phyloP scores from a whole-genome alignment of 164 flowering plant genomes.

The Stephania yunnanensis region DNA sequence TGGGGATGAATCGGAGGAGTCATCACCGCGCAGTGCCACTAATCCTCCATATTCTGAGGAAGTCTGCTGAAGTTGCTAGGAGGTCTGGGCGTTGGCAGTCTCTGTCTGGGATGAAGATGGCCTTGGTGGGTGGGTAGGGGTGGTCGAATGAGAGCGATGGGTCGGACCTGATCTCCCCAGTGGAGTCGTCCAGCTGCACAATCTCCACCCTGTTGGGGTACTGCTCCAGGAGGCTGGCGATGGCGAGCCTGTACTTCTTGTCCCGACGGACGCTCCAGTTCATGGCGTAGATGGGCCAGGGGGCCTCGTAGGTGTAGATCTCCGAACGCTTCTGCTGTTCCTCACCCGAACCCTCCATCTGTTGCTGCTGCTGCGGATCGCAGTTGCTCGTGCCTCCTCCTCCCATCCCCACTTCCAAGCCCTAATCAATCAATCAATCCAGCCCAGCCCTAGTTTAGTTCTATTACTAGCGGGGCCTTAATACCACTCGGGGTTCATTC shows the following conservation, averaged over 20 bases:
- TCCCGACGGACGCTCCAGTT: slow-evolving; percentile 93
- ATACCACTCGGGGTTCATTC: no score
- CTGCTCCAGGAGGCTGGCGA: slow-evolving; percentile 73
- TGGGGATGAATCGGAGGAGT: no score
- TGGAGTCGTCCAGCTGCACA: slow-evolving; percentile 78
- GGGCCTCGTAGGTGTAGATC: slow-evolving; percentile 96
- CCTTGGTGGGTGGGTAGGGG: slow-evolving; percentile 85
- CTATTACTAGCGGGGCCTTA: no score
- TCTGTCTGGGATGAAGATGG: slow-evolving; percentile 78
- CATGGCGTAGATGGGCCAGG: slow-evolving; percentile 98
- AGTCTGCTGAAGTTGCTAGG: slow-evolving; percentile 79
- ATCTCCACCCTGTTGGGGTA: slow-evolving; percentile 69
- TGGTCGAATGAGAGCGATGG: slow-evolving; percentile 74
- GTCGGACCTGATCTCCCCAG: slow-evolving; percentile 64
- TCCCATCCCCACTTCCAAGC: neutral
- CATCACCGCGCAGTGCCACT: no score
- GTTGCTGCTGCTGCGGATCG: slow-evolving; percentile 27
- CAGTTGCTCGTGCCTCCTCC: slow-evolving; percentile 32
- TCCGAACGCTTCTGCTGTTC: slow-evolving; percentile 89
- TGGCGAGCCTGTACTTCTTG: slow-evolving; percentile 88
- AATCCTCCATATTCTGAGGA: slow-evolving; percentile 63
- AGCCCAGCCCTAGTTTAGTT: no score
- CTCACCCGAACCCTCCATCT: slow-evolving; percentile 40
- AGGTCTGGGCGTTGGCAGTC: slow-evolving; percentile 74
- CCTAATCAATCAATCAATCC: no score